phyloP scores from a whole-genome alignment of 306 rosid species.

The Potentilla sterilis region DNA sequence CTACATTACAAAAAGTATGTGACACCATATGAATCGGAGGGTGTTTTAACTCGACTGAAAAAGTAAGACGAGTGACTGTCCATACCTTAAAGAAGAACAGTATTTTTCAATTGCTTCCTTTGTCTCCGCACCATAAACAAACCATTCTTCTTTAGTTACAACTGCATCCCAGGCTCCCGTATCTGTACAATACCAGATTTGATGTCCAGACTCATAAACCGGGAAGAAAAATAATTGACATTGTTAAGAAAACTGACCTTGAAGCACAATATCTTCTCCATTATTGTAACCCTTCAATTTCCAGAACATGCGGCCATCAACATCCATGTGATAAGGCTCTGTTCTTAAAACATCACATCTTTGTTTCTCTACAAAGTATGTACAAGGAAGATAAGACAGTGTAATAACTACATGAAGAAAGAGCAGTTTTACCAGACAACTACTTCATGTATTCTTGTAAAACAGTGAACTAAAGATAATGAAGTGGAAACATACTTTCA shows the following conservation, averaged over 20 bases:
- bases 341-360: constrained; percentile 36
- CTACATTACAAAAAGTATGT: not conserved
- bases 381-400: not conserved
- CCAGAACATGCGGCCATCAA: constrained; percentile 43
- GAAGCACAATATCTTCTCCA: constrained; percentile 35
- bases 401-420: not conserved
- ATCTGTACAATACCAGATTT: constrained; percentile 24
- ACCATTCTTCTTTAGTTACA: constrained; percentile 37
- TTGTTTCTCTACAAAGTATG: constrained; percentile 25
- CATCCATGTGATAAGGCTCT: constrained; percentile 37
- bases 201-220: not conserved
- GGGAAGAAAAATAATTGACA: not conserved
- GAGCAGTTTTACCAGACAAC: not conserved
- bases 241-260: constrained; percentile 31
- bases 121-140: constrained; percentile 29
- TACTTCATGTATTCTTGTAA: not conserved
- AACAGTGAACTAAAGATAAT: not conserved
- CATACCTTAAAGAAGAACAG: constrained; percentile 35
- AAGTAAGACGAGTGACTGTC: not conserved
- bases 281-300: constrained; percentile 31
- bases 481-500: constrained; percentile 42
- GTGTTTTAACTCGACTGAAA: not conserved
- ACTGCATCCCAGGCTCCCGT: constrained; percentile 31
- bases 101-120: constrained; percentile 35
- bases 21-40: too few relatives aligned